Evolutionary conservation across 139 green algal species (phyloP), one percentile per base, ranked within the genome.

Genomic region (Penium margaritaceum): DNA sequence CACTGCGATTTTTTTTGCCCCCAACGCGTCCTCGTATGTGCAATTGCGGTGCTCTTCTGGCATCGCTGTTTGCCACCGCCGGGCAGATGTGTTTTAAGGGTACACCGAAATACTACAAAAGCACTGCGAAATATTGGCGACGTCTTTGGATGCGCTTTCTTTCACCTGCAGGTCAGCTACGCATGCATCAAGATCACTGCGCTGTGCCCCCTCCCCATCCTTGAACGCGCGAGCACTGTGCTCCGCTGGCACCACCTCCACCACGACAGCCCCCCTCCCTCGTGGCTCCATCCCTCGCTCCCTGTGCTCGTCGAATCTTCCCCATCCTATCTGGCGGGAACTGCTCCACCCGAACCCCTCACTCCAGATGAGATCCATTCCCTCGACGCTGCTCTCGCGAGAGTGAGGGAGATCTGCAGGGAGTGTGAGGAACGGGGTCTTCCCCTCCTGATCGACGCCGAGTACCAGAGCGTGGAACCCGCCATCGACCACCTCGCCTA

Each of bases 401-500:
- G 65, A 27, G 7, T 79, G 24, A 61, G 65, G 32, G 30, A 24
- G 2, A 64, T 79, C n/a, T 79, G 72, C 65, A 15, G 33, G 15
- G 72, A 15, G 32, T 80, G 73, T 2, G 73, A 74, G 27, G 41
- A 38, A 2, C 30, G 24, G 27, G 36, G 66, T 1, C 6, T 80
- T 3, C 67, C 73, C 0, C 60, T 80, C 29, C 36, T 80, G 29
- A 41, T 80, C 17, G 73, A 80, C 37, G 73, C 73, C 1, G 73
- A 80, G 67, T 69, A 80, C 15, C 37, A 46, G 66, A 55, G 27
- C 2, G 67, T 80, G 30, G 33, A 80, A 34, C 73, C 73, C 0
- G 73, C 73, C 9, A 80, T 80, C 33, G 73, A 80, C 35, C 37
- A 80, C 43, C 14, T 80, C 1, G 67, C 67, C 15, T 75, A 57